phyloP scores from a whole-genome alignment of 106 monocot genomes.

The Dioscorea alata region DNA sequence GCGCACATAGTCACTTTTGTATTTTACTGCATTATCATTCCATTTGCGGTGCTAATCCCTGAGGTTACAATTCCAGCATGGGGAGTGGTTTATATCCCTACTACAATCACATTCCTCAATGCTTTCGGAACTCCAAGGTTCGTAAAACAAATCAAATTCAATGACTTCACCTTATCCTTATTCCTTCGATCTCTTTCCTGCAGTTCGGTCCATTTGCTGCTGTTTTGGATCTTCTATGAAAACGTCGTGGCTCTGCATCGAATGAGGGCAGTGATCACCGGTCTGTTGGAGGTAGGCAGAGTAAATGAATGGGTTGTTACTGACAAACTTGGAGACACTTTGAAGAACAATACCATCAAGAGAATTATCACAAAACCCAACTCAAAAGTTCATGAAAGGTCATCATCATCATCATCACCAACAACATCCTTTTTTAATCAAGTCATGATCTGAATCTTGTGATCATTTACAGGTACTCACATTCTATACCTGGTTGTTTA shows the following conservation, averaged over 20 bases:
- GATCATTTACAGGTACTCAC: neutral
- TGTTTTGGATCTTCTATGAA: constrained; percentile 77
- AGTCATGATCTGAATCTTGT: neutral
- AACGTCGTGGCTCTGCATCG: constrained; percentile 76
- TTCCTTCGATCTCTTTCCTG: too few species aligned
- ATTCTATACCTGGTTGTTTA: neutral
- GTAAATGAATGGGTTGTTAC: constrained; percentile 81
- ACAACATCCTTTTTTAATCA: neutral
- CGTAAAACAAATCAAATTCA: too few species aligned
- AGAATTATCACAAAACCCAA: neutral
- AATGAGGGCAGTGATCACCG: constrained; percentile 41
- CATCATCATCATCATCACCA: neutral
- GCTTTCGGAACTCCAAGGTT: constrained; percentile 76
- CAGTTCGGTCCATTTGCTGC: constrained; percentile 62
- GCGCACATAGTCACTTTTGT: constrained; percentile 53
- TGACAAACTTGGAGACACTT: constrained; percentile 44
- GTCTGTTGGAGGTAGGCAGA: constrained; percentile 45
- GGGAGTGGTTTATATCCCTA: constrained; percentile 62
- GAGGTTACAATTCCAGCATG: constrained; percentile 59
- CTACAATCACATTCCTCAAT: constrained; percentile 56
- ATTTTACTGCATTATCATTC: constrained; percentile 61
- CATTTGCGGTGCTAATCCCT: constrained; percentile 45
- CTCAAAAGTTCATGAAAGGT: constrained; percentile 10
- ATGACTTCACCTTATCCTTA: too few species aligned
- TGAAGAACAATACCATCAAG: constrained; percentile 12